Conservation (phyloP, 2,329 filamentous ascomycete genomes). For the Cadophora sp. region DNA sequence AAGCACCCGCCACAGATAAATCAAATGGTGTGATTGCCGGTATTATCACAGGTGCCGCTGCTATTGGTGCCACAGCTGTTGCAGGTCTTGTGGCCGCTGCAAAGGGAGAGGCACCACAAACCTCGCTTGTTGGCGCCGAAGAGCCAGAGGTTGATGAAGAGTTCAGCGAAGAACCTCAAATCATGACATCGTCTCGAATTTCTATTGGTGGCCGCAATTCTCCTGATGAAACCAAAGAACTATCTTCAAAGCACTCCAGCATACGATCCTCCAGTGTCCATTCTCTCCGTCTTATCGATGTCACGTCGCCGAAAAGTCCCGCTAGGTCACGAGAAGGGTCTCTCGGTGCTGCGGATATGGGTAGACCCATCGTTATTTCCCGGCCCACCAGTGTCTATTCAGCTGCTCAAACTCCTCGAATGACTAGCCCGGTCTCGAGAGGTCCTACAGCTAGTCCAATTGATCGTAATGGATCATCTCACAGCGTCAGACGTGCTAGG, state of each 20-base stretch:
- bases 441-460: slow-evolving; percentile 37
- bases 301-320: slow-evolving; percentile 39
- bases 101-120: slow-evolving; percentile 36
- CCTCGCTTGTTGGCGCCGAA: slow-evolving; percentile 28
- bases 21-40: slow-evolving; percentile 25
- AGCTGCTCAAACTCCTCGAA: slow-evolving; percentile 34
- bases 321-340: slow-evolving; percentile 35
- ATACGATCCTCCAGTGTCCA: slow-evolving; percentile 43
- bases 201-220: slow-evolving; percentile 42
- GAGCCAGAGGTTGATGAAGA: slow-evolving; percentile 39
- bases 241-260: slow-evolving; percentile 38
- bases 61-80: slow-evolving; percentile 34
- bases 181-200: slow-evolving; percentile 46
- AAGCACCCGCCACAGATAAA: slow-evolving; percentile 10
- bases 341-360: slow-evolving; percentile 33
- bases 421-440: slow-evolving; percentile 38
- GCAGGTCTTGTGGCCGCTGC: slow-evolving; percentile 34
- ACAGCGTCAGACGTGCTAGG: slow-evolving; percentile 35
- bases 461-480: slow-evolving; percentile 35
- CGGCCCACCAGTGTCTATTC: slow-evolving; percentile 38
- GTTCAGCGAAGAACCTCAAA: slow-evolving; percentile 44
- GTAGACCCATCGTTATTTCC: slow-evolving; percentile 32
- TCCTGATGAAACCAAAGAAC: slow-evolving; percentile 36
- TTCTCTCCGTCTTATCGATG: slow-evolving; percentile 45
- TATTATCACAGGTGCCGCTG: slow-evolving; percentile 32